Percentiles rank a stretch among this genome's conserved stretches.
Evolutionary conservation across 148 eudicot genomes (phyloP).

Genomic region (Oxyria digyna): DNA sequence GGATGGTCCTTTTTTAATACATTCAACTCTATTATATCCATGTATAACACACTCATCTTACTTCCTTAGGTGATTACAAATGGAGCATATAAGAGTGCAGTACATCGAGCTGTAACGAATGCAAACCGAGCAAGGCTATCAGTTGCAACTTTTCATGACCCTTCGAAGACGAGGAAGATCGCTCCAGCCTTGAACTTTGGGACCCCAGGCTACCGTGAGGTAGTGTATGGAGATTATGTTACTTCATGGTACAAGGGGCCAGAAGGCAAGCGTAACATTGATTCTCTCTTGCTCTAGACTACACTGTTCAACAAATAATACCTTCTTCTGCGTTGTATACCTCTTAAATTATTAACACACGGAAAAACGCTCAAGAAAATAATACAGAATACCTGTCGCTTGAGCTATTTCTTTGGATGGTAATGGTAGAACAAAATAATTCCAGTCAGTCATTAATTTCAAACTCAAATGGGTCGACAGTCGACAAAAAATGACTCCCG

Average conservation of each 20-base stretch:
- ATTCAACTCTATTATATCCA: not conserved
- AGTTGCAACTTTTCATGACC: constrained; percentile 94
- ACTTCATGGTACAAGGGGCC: constrained; percentile 95
- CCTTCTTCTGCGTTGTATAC: not conserved
- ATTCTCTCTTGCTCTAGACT: constrained; percentile 45
- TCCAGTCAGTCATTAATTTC: too few species aligned
- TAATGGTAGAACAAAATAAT: too few species aligned
- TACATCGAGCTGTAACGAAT: constrained; percentile 78
- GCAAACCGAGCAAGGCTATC: constrained; percentile 57
- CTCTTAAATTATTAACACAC: not conserved
- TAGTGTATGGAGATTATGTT: constrained; percentile 82
- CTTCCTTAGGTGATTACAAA: constrained; percentile 73
- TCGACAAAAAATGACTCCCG: too few species aligned
- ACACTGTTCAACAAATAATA: not conserved
- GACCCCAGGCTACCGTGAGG: constrained; percentile 36
- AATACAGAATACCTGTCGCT: not conserved
- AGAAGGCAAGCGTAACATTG: constrained; percentile 80
- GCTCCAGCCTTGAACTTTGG: constrained; percentile 36
- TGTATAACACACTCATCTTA: not conserved
- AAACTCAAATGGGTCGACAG: not conserved
- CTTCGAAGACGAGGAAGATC: constrained; percentile 53
- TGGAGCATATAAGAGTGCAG: constrained; percentile 65
- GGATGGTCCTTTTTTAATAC: not conserved
- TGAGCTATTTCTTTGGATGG: not conserved
- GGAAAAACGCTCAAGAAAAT: not conserved